Evolutionary conservation across 2,329 filamentous ascomycete species (phyloP), one percentile per base, ranked within the genome.

Genomic region (Sarocladiaceae sp.): DNA sequence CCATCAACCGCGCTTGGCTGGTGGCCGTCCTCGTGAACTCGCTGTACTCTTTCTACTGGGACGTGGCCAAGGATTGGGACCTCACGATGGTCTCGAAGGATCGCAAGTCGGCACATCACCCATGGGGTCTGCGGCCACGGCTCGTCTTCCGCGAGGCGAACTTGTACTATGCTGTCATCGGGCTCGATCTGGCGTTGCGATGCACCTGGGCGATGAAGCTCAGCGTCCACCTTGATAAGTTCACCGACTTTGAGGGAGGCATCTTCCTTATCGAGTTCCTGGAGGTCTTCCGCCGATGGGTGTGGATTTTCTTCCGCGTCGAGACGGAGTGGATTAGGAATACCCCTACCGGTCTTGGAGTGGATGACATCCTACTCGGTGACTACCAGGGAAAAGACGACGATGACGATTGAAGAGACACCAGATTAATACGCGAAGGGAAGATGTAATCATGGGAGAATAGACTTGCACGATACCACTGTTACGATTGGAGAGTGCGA

Each of bases 11-110:
- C 36, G 72, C 74, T 46, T 94, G 90, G 85, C 73, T 95, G 26
- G 70, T 79, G 31, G 87, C 87, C 39, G 87, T 90, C 26, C 73
- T 90, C 29, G 64, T 94, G 61, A 97, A 99, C 68, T 95, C 90
- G 13, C 75, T 88, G 40, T 99, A 96, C 71, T 91, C 88, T n/a
- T 97, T 97, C 74, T 99, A 94, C 76, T 99, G 94, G 94, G 94
- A 99, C 63, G 84, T 97, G 26, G 80, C 90, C 52, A 94, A 92
- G 72, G 94, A 99, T 75, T 99, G 94, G 94, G 94, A 97, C 64
- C 77, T 99, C 56, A 89, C 87, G 0, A 77, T 97, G 13, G 88
- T 97, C 64, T 82, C 86, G 13, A 71, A 70, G 33, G 76, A 82
- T 56, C 81, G 86, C 56, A 76, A 76, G 57, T 76, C 79, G 11